phyloP scores from a whole-genome alignment of 129 eudicot genomes.

The Solidago caesia region DNA sequence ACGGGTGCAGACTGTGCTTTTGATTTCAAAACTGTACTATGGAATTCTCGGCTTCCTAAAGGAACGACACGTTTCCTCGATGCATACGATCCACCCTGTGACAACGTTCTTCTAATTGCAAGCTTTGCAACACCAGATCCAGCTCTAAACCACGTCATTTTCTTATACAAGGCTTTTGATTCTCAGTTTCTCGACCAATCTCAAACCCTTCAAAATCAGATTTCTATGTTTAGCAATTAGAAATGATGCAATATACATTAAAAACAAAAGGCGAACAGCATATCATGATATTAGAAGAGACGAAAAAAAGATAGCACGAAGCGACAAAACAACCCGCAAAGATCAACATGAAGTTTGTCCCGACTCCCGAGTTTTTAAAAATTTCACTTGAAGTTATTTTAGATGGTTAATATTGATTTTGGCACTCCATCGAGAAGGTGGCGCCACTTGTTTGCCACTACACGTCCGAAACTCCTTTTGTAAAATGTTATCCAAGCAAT shows the following conservation, averaged over 20 bases:
- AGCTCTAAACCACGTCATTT: conserved; percentile 88
- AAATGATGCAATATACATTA: background rate
- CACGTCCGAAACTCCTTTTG: background rate
- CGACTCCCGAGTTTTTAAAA: too few species aligned
- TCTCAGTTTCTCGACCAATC: background rate
- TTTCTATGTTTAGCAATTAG: background rate
- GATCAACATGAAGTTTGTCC: background rate
- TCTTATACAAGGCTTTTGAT: conserved; percentile 8
- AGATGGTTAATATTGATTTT: too few species aligned
- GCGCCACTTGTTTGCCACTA: too few species aligned
- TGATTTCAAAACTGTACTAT: conserved; percentile 53
- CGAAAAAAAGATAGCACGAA: background rate
- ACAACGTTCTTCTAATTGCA: conserved; percentile 55
- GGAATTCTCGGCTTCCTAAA: conserved; percentile 44
- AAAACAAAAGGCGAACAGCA: background rate
- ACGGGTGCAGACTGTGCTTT: conserved; percentile 71
- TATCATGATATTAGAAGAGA: background rate
- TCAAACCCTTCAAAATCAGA: conserved; percentile 17
- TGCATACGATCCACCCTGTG: conserved; percentile 50
- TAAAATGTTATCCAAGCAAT: background rate
- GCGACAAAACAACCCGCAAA: background rate
- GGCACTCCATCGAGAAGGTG: too few species aligned
- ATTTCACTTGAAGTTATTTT: too few species aligned
- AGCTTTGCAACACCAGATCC: conserved; percentile 74
- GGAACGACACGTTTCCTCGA: conserved; percentile 41